A percentile compares a stretch with the other conserved stretches of the same genome.
Evolutionary conservation across 2,329 filamentous ascomycete species (phyloP).

Genomic region (Camptophora hylomeconis): DNA sequence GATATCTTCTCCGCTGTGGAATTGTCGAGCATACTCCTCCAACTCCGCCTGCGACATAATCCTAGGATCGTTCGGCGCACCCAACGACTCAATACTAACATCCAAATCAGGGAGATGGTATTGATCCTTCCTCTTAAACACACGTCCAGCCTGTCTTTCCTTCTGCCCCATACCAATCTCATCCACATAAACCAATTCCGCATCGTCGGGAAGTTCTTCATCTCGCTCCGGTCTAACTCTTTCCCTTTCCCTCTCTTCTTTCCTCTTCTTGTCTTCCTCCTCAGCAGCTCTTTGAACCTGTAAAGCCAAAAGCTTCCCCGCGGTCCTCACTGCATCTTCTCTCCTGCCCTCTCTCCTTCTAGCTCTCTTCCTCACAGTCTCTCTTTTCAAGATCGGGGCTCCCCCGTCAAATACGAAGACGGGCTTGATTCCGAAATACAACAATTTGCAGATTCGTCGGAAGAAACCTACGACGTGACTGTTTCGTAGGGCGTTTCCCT

Average conservation of each 20-base stretch:
- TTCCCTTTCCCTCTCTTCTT: slow-evolving; percentile 30
- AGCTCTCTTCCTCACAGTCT: slow-evolving; percentile 73
- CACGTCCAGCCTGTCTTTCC: slow-evolving; percentile 57
- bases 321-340: slow-evolving; percentile 85
- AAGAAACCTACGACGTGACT: slow-evolving; percentile 97
- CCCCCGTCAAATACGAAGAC: slow-evolving; percentile 98
- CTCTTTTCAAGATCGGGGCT: slow-evolving; percentile 76
- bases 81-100: slow-evolving; percentile 68
- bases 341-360: slow-evolving; percentile 71
- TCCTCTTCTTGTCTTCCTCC: slow-evolving; percentile 62
- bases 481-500: slow-evolving; percentile 91
- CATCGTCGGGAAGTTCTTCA: slow-evolving; percentile 53
- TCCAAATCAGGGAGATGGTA: slow-evolving; percentile 88
- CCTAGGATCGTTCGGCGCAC: slow-evolving; percentile 76
- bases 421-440: slow-evolving; percentile 91
- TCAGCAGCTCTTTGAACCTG: slow-evolving; percentile 88
- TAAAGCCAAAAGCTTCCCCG: slow-evolving; percentile 78
- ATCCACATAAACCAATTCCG: slow-evolving; percentile 76
- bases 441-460: slow-evolving; percentile 89
- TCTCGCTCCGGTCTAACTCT: slow-evolving; percentile 32
- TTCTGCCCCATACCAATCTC: slow-evolving; percentile 69
- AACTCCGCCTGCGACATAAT: slow-evolving; percentile 95
- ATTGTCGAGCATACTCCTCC: slow-evolving; percentile 85
- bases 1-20: slow-evolving; percentile 83
- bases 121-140: slow-evolving; percentile 79